Conservation (phyloP, 2,329 filamentous ascomycete species). For the Neobulgaria alba region DNA sequence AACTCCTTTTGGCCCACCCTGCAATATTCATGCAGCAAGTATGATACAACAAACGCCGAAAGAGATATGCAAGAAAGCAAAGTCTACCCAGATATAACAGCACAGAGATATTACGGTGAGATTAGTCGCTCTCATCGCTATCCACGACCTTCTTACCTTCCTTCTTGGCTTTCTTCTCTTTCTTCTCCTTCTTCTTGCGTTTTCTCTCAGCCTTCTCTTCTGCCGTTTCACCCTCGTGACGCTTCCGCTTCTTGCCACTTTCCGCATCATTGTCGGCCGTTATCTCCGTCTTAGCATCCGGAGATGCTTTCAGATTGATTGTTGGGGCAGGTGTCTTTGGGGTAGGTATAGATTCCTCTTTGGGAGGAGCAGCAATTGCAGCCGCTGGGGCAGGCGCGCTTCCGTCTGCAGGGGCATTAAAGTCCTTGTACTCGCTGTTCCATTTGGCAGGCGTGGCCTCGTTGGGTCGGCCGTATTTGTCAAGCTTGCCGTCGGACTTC, state of each 20-base stretch:
- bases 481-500: slow-evolving; percentile 94
- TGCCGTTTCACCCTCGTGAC: slow-evolving; percentile 68
- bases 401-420: slow-evolving; percentile 46
- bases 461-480: slow-evolving; percentile 92
- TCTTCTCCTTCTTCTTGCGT: slow-evolving; percentile 44
- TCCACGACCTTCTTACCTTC: slow-evolving; percentile 30
- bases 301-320: slow-evolving; percentile 28
- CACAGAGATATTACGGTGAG: slow-evolving; percentile 2
- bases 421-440: slow-evolving; percentile 90
- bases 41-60: slow-evolving; percentile 21
- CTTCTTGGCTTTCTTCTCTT: slow-evolving; percentile 41
- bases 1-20: slow-evolving; percentile 18
- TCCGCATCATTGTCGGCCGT: slow-evolving; percentile 44
- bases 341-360: slow-evolving; percentile 30
- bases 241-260: slow-evolving; percentile 67
- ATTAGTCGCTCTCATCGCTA: slow-evolving; percentile 40
- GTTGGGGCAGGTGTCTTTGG: slow-evolving; percentile 31
- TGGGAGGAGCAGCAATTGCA: slow-evolving; percentile 32
- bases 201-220: slow-evolving; percentile 51
- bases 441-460: slow-evolving; percentile 90
- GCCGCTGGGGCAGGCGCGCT: slow-evolving; percentile 35
- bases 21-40: slow-evolving; percentile 17
- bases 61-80: slow-evolving; percentile 12
- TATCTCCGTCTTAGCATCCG: slow-evolving; percentile 42
- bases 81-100: not conserved